Evolutionary conservation across 768 basidiomycete genomes (phyloP).

Genomic region (Podaxis sp.): DNA sequence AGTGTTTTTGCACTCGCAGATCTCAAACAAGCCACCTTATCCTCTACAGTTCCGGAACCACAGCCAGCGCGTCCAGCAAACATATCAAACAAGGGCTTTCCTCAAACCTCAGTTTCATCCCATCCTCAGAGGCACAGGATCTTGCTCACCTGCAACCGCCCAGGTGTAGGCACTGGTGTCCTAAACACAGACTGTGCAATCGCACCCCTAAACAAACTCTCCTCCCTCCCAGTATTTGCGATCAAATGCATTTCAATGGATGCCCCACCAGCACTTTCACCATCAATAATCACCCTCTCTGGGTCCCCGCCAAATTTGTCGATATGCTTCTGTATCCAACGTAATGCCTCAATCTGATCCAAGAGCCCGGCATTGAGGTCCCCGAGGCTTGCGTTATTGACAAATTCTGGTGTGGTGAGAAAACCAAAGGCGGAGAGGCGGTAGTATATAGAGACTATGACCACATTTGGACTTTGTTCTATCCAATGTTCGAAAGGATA

Average conservation of each 20-base stretch:
- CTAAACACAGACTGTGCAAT: constrained; percentile 63
- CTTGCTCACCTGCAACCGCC: constrained; percentile 43
- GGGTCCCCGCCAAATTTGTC: constrained; percentile 62
- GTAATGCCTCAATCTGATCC: constrained; percentile 58
- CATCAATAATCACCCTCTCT: constrained; percentile 51
- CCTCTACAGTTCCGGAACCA: constrained; percentile 26
- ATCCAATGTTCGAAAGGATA: constrained; percentile 69
- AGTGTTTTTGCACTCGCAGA: constrained; percentile 46
- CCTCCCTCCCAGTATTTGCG: constrained; percentile 26
- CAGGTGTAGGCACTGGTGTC: constrained; percentile 43
- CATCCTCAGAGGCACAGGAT: neutral
- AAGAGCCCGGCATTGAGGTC: constrained; percentile 51
- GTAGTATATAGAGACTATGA: constrained; percentile 65
- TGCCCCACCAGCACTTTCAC: constrained; percentile 54
- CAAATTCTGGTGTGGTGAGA: constrained; percentile 47
- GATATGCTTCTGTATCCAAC: constrained; percentile 64
- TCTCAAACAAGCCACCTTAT: constrained; percentile 43
- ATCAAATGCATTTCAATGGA: constrained; percentile 56
- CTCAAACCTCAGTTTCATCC: neutral
- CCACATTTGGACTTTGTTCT: constrained; percentile 55
- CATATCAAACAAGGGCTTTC: constrained; percentile 48
- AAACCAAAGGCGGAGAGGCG: constrained; percentile 63
- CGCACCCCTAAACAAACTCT: constrained; percentile 44
- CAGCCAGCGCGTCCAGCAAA: constrained; percentile 49
- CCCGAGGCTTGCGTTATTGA: constrained; percentile 27